Base-by-base conservation (phyloP, 108 stramenopile genomes). In the Asterionellopsis glacialis region DNA sequence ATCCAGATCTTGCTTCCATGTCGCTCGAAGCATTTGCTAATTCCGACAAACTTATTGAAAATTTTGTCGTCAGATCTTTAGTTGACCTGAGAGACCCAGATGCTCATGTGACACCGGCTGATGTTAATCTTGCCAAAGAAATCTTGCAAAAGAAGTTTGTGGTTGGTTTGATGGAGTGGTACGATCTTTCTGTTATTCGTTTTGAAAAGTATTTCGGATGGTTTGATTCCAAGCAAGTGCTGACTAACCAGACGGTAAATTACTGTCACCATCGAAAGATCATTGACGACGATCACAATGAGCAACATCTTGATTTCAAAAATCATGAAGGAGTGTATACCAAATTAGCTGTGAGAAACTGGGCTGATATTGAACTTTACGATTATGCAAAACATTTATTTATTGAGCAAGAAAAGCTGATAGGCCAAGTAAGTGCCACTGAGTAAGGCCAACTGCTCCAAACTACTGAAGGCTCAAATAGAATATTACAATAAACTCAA, bases 151-250 rank as follows among this genome's bases (percentile, higher is more conserved):
- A 68, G 1, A 75, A 75, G 56, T 75, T 75, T 40, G 55, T 75
- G 14, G 63, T 75, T 0, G 74, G 74, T 40, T 15, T 75, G 12
- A 67, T 60, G n/a, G 74, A 75, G 3, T 44, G 48, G 21, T 62
- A 69, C 19, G 45, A 69, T 64, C 63, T 59, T 0, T 74, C 73
- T 10, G 38, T 70, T 13, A 26, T 23, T 11, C 69, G 75, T 13
- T 68, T 76, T 21, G 75, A 76, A 47, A 45, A 39, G 7, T 76
- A 72, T 41, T 72, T 76, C 19, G 71, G 71, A 12, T 76, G 75
- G 75, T 41, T 50, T 38, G 38, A 59, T 0, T 47, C 40, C 22
- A 38, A 41, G 41, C 26, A 49, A 19, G 47, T 24, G 44, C 45
- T 27, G 0, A 42, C 65, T 6, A 65, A 69, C 33, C 64, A 61